Evolutionary conservation across 2,329 filamentous ascomycete genomes (phyloP).

Genomic region (Leptoxyphium fumago): DNA sequence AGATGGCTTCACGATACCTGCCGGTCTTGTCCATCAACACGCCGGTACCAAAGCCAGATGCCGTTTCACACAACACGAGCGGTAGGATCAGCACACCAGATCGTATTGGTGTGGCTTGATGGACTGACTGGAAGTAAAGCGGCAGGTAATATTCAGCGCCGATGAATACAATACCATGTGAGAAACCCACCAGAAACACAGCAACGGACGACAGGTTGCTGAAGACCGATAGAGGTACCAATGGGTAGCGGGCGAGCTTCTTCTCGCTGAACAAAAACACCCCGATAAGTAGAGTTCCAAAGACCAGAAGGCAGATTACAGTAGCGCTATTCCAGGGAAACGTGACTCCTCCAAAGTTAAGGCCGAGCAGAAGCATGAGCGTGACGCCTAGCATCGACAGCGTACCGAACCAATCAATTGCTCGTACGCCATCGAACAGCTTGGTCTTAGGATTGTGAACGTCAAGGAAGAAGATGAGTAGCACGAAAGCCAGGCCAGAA

Average conservation of each 20-base stretch:
- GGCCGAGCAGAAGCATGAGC: slow-evolving; percentile 37
- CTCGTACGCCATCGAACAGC: slow-evolving; percentile 32
- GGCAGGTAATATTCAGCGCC: slow-evolving; percentile 56
- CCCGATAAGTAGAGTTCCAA: slow-evolving; percentile 33
- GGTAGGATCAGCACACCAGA: slow-evolving; percentile 50
- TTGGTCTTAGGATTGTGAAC: slow-evolving; percentile 40
- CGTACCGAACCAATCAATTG: slow-evolving; percentile 42
- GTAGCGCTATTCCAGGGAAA: slow-evolving; percentile 41
- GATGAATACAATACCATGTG: slow-evolving; percentile 43
- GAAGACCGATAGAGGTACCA: slow-evolving; percentile 55
- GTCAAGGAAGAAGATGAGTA: slow-evolving; percentile 39
- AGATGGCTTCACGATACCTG: slow-evolving; percentile 32
- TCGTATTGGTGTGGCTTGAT: slow-evolving; percentile 44
- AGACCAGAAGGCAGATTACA: slow-evolving; percentile 40
- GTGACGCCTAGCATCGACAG: slow-evolving; percentile 36
- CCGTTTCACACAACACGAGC: slow-evolving; percentile 34
- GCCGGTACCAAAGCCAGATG: slow-evolving; percentile 31
- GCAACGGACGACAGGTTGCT: slow-evolving; percentile 41
- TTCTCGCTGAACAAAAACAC: slow-evolving; percentile 48
- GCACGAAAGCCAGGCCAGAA: slow-evolving; percentile 31
- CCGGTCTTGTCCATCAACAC: slow-evolving; percentile 36
- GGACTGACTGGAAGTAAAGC: slow-evolving; percentile 56
- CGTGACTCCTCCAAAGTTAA: slow-evolving; percentile 39
- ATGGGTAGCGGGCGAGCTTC: slow-evolving; percentile 46
- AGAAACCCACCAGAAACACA: slow-evolving; percentile 35